These are phyloP conservation scores for Plasmopara muralis DNA, from an alignment of 352 stramenopile genomes.

Conservation along the genomic window DNA sequence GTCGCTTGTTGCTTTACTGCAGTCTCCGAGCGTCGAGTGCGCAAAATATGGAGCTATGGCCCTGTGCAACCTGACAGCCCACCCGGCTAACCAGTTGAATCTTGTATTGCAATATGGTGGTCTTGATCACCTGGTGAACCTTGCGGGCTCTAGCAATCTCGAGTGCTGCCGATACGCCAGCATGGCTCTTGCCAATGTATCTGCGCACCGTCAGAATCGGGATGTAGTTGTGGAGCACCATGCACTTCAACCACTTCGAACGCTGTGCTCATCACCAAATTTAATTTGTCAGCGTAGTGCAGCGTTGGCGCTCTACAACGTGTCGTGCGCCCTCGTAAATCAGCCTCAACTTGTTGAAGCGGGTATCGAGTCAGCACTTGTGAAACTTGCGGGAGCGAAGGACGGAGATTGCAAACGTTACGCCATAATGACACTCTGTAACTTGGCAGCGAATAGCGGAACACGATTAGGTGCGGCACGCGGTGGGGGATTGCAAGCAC, in stretches of 20 bases:
- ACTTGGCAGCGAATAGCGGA: conserved; percentile 92
- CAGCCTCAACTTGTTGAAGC: conserved; percentile 87
- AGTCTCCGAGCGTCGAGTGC: conserved; percentile 42
- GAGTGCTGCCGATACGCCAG: conserved; percentile 86
- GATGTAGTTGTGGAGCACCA: conserved; percentile 84
- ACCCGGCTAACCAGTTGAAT: conserved; percentile 85
- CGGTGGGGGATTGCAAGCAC: conserved; percentile 88
- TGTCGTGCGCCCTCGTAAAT: conserved; percentile 89
- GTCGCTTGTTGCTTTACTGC: conserved; percentile 57
- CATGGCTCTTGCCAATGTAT: conserved; percentile 93
- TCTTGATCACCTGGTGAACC: conserved; percentile 70
- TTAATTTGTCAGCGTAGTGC: conserved; percentile 89
- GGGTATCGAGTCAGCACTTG: conserved; percentile 82
- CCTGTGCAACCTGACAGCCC: conserved; percentile 92
- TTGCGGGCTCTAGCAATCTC: conserved; percentile 55
- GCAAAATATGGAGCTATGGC: conserved; percentile 90
- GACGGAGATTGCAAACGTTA: conserved; percentile 93
- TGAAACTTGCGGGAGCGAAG: conserved; percentile 70
- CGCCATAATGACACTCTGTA: conserved; percentile 92
- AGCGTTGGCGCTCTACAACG: conserved; percentile 92
- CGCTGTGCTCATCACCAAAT: conserved; percentile 70
- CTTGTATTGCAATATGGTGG: conserved; percentile 78
- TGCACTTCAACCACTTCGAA: conserved; percentile 70
- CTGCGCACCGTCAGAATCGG: conserved; percentile 84
- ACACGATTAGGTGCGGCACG: conserved; percentile 82